Conservation (phyloP, 208 protist species). For the Leishmania martiniquensis region DNA sequence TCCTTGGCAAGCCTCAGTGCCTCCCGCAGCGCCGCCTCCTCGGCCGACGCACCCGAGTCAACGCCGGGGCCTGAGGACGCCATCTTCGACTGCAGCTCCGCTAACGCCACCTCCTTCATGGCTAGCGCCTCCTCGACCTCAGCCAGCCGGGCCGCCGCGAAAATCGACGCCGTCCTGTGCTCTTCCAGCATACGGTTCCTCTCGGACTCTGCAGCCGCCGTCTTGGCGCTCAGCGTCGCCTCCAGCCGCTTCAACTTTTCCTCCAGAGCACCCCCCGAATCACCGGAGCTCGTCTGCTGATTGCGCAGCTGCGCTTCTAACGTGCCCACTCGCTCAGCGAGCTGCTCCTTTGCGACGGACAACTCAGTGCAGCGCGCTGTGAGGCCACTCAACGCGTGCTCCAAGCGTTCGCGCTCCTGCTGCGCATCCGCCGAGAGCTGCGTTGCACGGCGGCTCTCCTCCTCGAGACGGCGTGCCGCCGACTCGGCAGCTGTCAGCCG, state of each 20-base stretch:
- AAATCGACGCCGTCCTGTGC: neutral
- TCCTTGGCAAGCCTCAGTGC: conserved; percentile 29
- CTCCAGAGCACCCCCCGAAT: conserved; percentile 11
- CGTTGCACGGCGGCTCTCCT: conserved; percentile 11
- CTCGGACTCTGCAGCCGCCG: conserved; percentile 16
- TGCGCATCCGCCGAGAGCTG: conserved; percentile 16
- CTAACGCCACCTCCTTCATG: conserved; percentile 17
- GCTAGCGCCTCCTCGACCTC: conserved; percentile 20
- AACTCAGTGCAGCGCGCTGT: conserved; percentile 26
- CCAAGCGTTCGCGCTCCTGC: conserved; percentile 32
- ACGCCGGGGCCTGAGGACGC: conserved; percentile 7
- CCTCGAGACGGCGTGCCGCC: conserved; percentile 3
- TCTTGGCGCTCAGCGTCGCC: conserved; percentile 19
- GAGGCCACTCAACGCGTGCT: conserved; percentile 25
- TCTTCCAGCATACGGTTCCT: conserved; percentile 10
- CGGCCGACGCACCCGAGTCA: neutral
- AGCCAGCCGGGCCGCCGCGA: conserved; percentile 2
- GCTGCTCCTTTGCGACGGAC: conserved; percentile 31
- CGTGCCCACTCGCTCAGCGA: conserved; percentile 4
- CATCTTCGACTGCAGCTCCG: conserved; percentile 8
- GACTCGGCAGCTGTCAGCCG: conserved; percentile 21
- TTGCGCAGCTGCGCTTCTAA: conserved; percentile 8
- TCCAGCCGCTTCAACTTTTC: conserved; percentile 25
- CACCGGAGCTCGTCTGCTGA: neutral
- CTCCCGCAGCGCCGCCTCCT: conserved; percentile 27